phyloP scores from a whole-genome alignment of 495 filamentous ascomycete genomes.

The Immersiella caudata region DNA sequence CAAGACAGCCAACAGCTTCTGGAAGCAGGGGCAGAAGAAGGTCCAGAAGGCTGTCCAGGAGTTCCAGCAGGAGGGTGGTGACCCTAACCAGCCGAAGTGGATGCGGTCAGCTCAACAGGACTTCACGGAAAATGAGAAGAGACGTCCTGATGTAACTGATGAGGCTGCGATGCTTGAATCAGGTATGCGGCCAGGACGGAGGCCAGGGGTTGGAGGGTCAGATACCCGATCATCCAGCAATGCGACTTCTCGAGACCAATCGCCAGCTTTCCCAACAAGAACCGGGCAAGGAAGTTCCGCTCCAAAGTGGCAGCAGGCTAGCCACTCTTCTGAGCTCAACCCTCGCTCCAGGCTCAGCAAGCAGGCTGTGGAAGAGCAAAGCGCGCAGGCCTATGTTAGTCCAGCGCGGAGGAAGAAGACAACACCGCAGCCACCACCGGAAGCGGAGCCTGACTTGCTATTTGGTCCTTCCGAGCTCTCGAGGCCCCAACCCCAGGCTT shows the following conservation, averaged over 20 bases:
- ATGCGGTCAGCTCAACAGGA: slow-evolving; percentile 71
- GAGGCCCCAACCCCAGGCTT: slow-evolving; percentile 21
- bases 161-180: slow-evolving; percentile 91
- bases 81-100: slow-evolving; percentile 89
- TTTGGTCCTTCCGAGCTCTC: slow-evolving; percentile 45
- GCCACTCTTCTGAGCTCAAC: slow-evolving; percentile 47
- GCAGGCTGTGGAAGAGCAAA: slow-evolving; percentile 77
- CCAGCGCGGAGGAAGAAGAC: slow-evolving; percentile 78
- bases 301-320: slow-evolving; percentile 53
- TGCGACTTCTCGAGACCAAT: slow-evolving; percentile 45
- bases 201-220: slow-evolving; percentile 33
- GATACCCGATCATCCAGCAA: slow-evolving; percentile 31
- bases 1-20: slow-evolving; percentile 91
- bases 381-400: slow-evolving; percentile 83
- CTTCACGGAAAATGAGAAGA: slow-evolving; percentile 20
- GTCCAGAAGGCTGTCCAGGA: slow-evolving; percentile 94
- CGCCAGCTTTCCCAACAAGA: slow-evolving; percentile 46
- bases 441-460: slow-evolving; percentile 60
- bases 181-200: slow-evolving; percentile 52
- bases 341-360: slow-evolving; percentile 66
- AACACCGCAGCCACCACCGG: slow-evolving; percentile 47
- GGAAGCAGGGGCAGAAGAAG: slow-evolving; percentile 92
- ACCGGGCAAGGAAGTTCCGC: slow-evolving; percentile 27
- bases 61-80: slow-evolving; percentile 68
- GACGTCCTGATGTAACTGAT: slow-evolving; percentile 64